Evolutionary conservation across 495 filamentous ascomycete species (phyloP), one percentile per base, ranked within the genome.

Genomic region (Penicillium robsamsonii): DNA sequence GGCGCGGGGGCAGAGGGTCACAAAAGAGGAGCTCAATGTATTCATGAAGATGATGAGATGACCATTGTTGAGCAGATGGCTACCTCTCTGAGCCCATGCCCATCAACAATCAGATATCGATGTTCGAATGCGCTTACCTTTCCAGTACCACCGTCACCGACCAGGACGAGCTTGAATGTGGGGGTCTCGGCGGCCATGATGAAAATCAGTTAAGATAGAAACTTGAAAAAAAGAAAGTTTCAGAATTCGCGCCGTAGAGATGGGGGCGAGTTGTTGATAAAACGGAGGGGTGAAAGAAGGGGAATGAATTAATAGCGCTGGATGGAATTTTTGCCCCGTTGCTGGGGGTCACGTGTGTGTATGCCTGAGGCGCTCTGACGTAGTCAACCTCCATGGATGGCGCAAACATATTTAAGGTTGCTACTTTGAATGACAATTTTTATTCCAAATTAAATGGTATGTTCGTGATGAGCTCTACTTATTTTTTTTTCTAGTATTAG

Each of bases 111-210:
- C 38, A 37, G 55, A 29, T 20, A 38, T 50, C 41, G 15, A 10
- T 22, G 45, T 45, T 54, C 57, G 54, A 55, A 56, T 52, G 48
- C 48, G 81, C 83, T 74, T 79, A 96, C 95, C 91, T 99, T 99
- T 79, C 95, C 95, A 71, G 95, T 99, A 82, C 95, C 95, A 81
- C 95, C 95, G 77, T 99, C 95, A 74, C 95, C 95, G 71, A 99
- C 95, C 71, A 99, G 91, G 65, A 99, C 95, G 70, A 99, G 89
- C 90, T 99, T 99, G 85, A 99, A 97, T 70, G 92, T 96, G 46
- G 84, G 81, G 47, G 86, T 84, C 61, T 70, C 72, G 38, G 70
- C 68, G 60, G 86, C 82, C 87, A 92, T 93, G 71, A 64, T 75
- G 65, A 72, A 62, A 68, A 63, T 38, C 48, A 29, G 42, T 44